Conservation (phyloP, 805 yeast genomes). For the Cyberlindnera maritima region DNA sequence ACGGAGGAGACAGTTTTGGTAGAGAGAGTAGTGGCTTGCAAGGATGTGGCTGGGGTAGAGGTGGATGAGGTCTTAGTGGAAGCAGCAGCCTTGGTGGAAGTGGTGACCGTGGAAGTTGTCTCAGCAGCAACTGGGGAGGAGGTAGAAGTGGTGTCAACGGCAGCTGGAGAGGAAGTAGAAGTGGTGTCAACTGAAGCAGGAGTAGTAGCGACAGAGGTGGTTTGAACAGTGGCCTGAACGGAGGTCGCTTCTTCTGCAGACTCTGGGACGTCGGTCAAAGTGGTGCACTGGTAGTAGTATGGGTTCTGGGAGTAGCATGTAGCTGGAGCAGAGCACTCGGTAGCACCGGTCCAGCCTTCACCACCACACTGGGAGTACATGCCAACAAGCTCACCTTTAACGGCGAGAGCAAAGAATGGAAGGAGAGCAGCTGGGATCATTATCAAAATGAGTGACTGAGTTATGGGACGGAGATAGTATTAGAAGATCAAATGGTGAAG, state of each 20-base stretch:
- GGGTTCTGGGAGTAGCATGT: constrained; percentile 24
- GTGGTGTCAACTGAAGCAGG: too few species aligned
- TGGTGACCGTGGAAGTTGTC: neutral
- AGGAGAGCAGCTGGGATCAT: constrained; percentile 2
- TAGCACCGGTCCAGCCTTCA: constrained; percentile 7
- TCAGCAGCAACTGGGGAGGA: neutral
- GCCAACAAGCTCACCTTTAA: constrained; percentile 5
- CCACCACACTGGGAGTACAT: constrained; percentile 17
- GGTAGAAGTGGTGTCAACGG: neutral
- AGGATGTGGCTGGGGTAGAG: neutral
- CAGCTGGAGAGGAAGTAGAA: neutral
- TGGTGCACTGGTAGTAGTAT: constrained; percentile 28
- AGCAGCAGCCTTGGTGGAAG: neutral
- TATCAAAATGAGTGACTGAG: neutral
- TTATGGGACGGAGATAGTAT: too few species aligned
- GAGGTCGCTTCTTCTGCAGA: neutral
- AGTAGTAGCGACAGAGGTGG: neutral
- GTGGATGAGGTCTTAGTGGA: neutral
- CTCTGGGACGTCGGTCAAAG: neutral
- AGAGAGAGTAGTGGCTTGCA: constrained; percentile 2
- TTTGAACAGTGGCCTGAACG: neutral
- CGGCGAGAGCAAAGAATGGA: constrained; percentile 1
- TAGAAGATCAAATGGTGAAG: too few species aligned
- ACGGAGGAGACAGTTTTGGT: constrained; percentile 9
- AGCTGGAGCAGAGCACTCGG: constrained; percentile 23